Base-by-base conservation (phyloP, 768 basidiomycete species). In the Naganishia friedmannii region DNA sequence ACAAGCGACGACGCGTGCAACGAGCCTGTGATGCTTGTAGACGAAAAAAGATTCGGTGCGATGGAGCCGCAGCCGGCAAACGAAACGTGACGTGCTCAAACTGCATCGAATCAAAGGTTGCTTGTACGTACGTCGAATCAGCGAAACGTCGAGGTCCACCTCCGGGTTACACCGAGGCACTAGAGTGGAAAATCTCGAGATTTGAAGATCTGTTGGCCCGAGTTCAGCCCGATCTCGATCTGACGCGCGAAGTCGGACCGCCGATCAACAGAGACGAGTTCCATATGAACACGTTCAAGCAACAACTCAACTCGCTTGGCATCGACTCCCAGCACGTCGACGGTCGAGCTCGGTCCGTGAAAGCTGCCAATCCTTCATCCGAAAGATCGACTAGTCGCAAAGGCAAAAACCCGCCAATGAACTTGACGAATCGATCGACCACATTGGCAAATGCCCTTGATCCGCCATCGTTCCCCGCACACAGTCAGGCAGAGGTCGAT, bases 21-120 rank as follows among this genome's bases (percentile, higher is more conserved):
- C 73, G 76, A 53, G 76, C 76, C 28, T 93, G 91, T 77, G 91
- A 92, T 76, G 85, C 88, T 0, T 93, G 91, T 77, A 84, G 91
- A 45, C 84, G 90, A 69, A 92, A 92, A 84, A 93, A 93, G 88
- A 89, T 90, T 79, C 84, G 88, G 81, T 90, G 88, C 88, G 82
- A 81, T 53, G 70, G 73, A 46, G 77, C 77, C 19, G 77, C 78
- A 75, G 76, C 76, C 63, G 75, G 76, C 54, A 42, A 72, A 48
- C 72, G 73, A 46, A 70, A 70, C 23, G 28, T 54, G 37, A 70
- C 60, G 72, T 82, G 79, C 70, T 76, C 79, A 39, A 74, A 79
- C 67, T 80, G 79, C 72, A 53, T 73, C 48, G 73, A 76, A 45
- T 70, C 73, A 53, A 70, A 68, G 73, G 70, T 60, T 71, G 86